Evolutionary conservation across 2,329 filamentous ascomycete species (phyloP).

Genomic region (Sporothrix mexicana): DNA sequence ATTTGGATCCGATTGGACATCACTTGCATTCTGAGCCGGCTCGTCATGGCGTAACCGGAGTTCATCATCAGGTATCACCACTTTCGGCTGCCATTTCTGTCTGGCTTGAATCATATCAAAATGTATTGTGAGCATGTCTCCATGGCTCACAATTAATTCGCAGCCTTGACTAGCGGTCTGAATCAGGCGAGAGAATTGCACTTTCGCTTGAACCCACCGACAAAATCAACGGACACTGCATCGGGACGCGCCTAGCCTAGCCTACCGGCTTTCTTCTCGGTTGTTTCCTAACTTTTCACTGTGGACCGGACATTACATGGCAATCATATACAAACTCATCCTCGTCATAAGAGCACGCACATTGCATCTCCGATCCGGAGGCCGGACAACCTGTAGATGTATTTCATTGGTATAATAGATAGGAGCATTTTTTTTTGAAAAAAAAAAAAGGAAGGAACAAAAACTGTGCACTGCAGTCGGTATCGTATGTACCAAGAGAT

Average conservation of each 20-base stretch:
- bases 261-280: neutral
- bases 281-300: neutral
- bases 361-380: neutral
- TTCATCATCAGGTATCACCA: neutral
- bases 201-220: neutral
- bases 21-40: neutral
- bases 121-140: neutral
- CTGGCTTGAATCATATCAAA: neutral
- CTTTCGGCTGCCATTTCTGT: neutral
- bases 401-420: too few relatives aligned
- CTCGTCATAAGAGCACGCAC: neutral
- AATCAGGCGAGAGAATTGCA: neutral
- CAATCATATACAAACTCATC: neutral
- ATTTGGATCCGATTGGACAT: neutral
- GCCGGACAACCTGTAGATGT: neutral
- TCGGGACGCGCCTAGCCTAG: neutral
- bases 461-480: too few relatives aligned
- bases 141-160: neutral
- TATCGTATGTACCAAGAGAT: too few relatives aligned
- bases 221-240: conserved; percentile 4
- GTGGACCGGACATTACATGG: neutral
- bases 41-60: neutral
- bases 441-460: too few relatives aligned
- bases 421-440: too few relatives aligned
- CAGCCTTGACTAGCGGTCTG: neutral